phyloP scores from a whole-genome alignment of 2,329 filamentous ascomycete genomes.

The Sclerotinia glacialis region DNA sequence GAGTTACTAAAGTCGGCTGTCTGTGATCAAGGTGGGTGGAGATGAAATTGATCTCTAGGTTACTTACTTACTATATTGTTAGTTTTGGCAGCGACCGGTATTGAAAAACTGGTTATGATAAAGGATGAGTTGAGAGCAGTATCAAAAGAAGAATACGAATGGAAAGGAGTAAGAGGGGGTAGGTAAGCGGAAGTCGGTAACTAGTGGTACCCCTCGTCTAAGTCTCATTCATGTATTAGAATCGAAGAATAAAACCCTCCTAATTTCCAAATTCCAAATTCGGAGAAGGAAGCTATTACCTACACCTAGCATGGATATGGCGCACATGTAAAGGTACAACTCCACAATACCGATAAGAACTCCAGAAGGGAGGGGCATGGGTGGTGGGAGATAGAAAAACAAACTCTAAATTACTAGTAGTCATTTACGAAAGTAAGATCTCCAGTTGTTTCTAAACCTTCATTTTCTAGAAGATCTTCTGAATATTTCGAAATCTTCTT shows the following conservation, averaged over 20 bases:
- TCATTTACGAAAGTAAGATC: background rate
- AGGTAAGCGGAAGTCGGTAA: background rate
- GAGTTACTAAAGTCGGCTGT: background rate
- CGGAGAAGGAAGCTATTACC: background rate
- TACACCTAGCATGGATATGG: background rate
- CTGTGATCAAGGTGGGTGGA: constrained; percentile 4
- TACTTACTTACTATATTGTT: background rate
- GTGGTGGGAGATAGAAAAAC: background rate
- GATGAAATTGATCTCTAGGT: background rate
- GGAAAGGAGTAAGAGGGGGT: background rate
- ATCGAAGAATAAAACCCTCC: background rate
- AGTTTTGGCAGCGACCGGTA: background rate
- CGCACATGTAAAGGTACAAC: background rate
- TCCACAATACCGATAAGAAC: background rate
- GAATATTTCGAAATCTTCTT: background rate
- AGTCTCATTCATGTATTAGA: background rate
- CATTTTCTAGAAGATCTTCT: background rate
- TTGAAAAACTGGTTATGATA: no score
- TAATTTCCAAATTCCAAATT: no score
- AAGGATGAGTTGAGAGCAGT: background rate
- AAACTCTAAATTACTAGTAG: no score
- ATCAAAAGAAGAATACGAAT: background rate
- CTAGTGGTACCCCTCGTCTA: background rate
- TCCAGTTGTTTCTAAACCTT: background rate
- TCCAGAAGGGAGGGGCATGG: no score